Evolutionary conservation across 2,329 filamentous ascomycete species (phyloP).

Genomic region (Alternaria arbusti): DNA sequence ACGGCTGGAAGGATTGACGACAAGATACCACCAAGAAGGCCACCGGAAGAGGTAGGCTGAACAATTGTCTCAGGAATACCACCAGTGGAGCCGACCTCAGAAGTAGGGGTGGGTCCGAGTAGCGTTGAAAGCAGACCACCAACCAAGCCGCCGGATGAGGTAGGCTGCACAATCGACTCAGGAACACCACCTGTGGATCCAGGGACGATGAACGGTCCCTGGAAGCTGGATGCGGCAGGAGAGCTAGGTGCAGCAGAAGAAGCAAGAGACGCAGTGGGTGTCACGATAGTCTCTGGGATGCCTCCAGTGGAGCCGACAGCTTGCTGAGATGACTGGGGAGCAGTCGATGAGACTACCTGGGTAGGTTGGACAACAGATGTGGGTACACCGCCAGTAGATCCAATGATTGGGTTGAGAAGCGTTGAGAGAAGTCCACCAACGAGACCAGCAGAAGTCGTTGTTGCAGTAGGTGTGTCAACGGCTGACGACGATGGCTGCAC

Average conservation of each 20-base stretch:
- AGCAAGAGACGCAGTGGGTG: constrained; percentile 17
- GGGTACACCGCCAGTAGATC: constrained; percentile 28
- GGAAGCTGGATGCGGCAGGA: constrained; percentile 25
- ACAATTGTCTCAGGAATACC: constrained; percentile 28
- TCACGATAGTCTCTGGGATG: constrained; percentile 24
- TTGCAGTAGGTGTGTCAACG: neutral
- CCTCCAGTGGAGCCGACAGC: constrained; percentile 21
- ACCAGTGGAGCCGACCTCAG: constrained; percentile 29
- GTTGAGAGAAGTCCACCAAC: constrained; percentile 14
- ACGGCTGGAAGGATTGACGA: constrained; percentile 18
- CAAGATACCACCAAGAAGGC: constrained; percentile 1
- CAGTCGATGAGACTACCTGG: neutral
- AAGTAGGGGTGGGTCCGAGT: constrained; percentile 15
- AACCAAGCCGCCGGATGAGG: constrained; percentile 16
- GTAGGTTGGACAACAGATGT: constrained; percentile 29
- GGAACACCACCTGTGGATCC: constrained; percentile 28
- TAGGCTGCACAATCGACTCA: constrained; percentile 16
- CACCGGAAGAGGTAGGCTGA: constrained; percentile 12
- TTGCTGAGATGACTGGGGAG: constrained; percentile 14
- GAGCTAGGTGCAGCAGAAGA: constrained; percentile 12
- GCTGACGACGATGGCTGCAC: constrained; percentile 11
- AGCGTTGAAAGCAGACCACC: constrained; percentile 22
- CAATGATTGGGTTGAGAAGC: constrained; percentile 22
- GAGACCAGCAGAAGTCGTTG: constrained; percentile 5
- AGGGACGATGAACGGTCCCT: constrained; percentile 31